Evolutionary conservation across 495 filamentous ascomycete genomes (phyloP).

Genomic region (Penicillium ochrochloron): DNA sequence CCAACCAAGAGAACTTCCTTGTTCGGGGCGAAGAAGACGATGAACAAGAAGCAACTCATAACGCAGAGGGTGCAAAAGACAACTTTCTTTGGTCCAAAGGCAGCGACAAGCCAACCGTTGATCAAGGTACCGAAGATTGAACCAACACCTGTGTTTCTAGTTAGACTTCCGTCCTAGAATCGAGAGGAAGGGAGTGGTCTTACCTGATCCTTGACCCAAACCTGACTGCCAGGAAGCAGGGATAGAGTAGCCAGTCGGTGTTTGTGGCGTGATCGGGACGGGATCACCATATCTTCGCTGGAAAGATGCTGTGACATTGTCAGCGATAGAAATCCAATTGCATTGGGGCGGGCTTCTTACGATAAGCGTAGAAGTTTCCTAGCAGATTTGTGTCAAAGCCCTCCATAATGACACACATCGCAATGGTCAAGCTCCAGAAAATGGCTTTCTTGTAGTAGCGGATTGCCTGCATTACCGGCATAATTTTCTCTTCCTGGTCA

Average conservation of each 20-base stretch:
- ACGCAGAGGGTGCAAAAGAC: neutral
- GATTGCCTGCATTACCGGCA: neutral
- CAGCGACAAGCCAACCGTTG: neutral
- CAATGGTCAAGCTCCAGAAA: neutral
- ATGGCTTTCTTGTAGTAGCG: conserved; percentile 1
- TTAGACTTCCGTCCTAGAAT: neutral
- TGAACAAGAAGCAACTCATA: neutral
- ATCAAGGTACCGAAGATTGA: neutral
- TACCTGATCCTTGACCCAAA: conserved; percentile 1
- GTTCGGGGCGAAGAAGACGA: neutral
- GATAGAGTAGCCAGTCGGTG: neutral
- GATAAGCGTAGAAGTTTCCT: neutral
- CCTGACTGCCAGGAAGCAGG: conserved; percentile 1
- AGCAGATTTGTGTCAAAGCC: neutral
- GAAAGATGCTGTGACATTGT: neutral
- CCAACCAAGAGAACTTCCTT: conserved; percentile 1
- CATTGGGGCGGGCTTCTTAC: neutral
- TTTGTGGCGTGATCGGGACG: neutral
- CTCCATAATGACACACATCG: conserved; percentile 5
- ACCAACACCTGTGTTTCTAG: neutral
- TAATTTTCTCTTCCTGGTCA: neutral
- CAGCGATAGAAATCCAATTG: neutral
- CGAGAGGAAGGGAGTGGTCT: neutral
- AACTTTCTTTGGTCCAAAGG: conserved; percentile 1
- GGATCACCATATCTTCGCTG: neutral